A percentile compares a stretch with the other conserved stretches of the same genome.
Evolutionary conservation across 768 basidiomycete species (phyloP).

Genomic region (Daedalea quercina): DNA sequence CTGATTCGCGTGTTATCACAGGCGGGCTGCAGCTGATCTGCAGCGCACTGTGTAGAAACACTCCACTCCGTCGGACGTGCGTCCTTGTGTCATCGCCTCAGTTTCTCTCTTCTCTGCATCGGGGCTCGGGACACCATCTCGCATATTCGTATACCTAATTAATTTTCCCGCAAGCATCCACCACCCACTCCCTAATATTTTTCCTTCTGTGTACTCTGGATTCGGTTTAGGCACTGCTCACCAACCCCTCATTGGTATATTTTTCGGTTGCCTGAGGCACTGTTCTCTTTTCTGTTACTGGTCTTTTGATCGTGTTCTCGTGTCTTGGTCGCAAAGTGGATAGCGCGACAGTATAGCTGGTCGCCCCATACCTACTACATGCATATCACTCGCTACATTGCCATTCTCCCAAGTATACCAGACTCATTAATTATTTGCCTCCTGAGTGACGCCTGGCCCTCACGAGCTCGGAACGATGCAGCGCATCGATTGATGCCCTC

Average conservation of each 20-base stretch:
- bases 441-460: no score
- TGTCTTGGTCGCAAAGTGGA: conserved; percentile 1
- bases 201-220: neutral
- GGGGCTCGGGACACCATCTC: neutral
- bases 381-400: neutral
- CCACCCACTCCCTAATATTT: neutral
- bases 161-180: neutral
- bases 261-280: neutral
- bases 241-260: neutral
- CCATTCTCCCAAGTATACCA: conserved; percentile 1
- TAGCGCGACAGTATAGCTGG: neutral
- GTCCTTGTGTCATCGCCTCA: neutral
- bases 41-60: conserved; percentile 11
- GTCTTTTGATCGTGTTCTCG: neutral
- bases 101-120: neutral
- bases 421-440: neutral
- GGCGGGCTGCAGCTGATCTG: no score
- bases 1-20: no score
- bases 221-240: conserved; percentile 3
- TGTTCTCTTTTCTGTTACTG: neutral
- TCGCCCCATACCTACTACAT: conserved; percentile 1
- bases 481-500: no score
- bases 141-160: neutral
- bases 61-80: neutral
- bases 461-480: no score